A percentile compares a stretch with the other conserved stretches of the same genome.
These are phyloP conservation scores for Wilhelminamyces savonicus DNA, from an alignment of 805 yeast species.

Conservation along the genomic window DNA sequence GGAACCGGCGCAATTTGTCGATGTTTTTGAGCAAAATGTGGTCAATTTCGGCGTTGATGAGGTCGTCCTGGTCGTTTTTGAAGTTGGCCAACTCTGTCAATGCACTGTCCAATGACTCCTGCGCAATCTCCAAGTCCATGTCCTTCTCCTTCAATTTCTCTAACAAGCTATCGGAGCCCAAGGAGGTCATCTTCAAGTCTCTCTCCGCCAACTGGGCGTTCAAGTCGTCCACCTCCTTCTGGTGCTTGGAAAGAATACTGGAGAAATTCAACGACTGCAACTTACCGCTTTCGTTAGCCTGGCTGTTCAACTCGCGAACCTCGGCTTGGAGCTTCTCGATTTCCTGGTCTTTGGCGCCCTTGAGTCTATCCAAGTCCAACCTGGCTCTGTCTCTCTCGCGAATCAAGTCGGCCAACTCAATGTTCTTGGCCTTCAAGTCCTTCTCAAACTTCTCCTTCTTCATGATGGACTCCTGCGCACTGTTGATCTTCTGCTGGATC, in stretches of 20 bases:
- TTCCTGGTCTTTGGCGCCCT: conserved; percentile 59
- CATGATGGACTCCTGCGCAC: conserved; percentile 85
- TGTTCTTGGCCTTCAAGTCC: conserved; percentile 77
- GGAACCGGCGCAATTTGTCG: conserved; percentile 41
- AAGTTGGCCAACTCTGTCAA: conserved; percentile 51
- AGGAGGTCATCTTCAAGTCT: conserved; percentile 13
- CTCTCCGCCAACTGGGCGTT: conserved; percentile 27
- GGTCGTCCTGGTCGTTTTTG: conserved; percentile 43
- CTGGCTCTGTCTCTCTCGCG: conserved; percentile 87
- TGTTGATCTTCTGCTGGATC: conserved; percentile 77
- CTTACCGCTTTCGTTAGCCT: conserved; percentile 54
- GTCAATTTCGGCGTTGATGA: conserved; percentile 56
- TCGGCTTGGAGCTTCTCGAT: conserved; percentile 61
- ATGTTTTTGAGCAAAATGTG: conserved; percentile 42
- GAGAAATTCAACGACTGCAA: conserved; percentile 59
- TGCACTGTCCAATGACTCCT: conserved; percentile 74
- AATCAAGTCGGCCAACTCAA: conserved; percentile 83
- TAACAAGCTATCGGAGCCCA: conserved; percentile 27
- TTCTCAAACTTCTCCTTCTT: conserved; percentile 76
- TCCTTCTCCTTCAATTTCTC: conserved; percentile 58
- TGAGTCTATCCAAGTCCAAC: conserved; percentile 67
- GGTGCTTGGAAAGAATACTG: conserved; percentile 54
- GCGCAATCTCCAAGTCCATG: conserved; percentile 70
- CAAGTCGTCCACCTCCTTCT: conserved; percentile 52
- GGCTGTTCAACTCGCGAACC: conserved; percentile 52